phyloP scores from a whole-genome alignment of 2,329 filamentous ascomycete species.

The Tolypocladium amazonense region DNA sequence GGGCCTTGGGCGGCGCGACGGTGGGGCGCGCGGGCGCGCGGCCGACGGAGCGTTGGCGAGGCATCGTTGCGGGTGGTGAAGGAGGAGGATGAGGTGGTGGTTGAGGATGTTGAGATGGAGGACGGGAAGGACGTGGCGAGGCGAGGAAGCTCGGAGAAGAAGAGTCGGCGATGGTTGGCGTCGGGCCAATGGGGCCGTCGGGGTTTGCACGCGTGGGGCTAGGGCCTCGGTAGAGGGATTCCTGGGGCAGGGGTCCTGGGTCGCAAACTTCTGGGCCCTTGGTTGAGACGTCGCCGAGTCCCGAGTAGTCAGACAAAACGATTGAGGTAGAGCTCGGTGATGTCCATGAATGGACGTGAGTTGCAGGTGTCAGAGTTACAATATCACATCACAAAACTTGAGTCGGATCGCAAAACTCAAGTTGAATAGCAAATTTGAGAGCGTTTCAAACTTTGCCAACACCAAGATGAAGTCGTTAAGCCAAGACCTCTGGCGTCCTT shows the following conservation, averaged over 20 bases:
- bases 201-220: slow-evolving; percentile 14
- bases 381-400: background rate
- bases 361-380: background rate
- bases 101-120: slow-evolving; percentile 3
- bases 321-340: no score
- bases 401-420: no score
- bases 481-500: background rate
- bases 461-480: no score
- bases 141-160: slow-evolving; percentile 2
- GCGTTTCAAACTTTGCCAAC: no score
- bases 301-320: no score
- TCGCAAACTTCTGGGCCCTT: background rate
- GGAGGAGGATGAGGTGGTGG: slow-evolving; percentile 1
- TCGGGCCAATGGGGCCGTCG: slow-evolving; percentile 16
- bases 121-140: background rate
- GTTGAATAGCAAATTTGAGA: no score
- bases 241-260: background rate
- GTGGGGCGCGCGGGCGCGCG: slow-evolving; percentile 58
- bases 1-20: slow-evolving; percentile 45
- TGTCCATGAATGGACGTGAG: background rate
- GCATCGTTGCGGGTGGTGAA: slow-evolving; percentile 40
- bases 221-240: slow-evolving; percentile 11
- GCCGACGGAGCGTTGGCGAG: slow-evolving; percentile 65
- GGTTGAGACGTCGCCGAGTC: background rate
- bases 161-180: slow-evolving; percentile 1